Conservation (phyloP, 2,329 filamentous ascomycete species). For the Aspergillus sp. region DNA sequence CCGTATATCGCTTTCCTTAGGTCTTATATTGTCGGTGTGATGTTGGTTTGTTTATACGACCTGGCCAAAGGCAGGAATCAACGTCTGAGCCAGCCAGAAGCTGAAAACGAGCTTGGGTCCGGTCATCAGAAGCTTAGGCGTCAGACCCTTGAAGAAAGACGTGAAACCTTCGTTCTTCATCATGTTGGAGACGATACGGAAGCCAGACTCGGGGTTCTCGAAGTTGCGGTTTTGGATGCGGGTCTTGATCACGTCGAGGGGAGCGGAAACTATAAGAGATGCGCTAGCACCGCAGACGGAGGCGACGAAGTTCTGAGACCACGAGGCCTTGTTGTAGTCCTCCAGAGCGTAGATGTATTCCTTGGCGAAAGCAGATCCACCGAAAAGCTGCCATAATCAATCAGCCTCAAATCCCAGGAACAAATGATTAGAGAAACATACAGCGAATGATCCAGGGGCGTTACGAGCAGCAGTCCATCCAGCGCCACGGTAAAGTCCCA, state of each 20-base stretch:
- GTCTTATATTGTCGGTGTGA: not conserved
- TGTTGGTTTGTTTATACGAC: conserved; percentile 48
- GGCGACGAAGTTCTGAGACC: conserved; percentile 96
- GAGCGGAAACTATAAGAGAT: conserved; percentile 93
- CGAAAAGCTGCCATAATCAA: conserved; percentile 69
- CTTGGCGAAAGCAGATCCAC: conserved; percentile 95
- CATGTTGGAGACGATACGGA: conserved; percentile 92
- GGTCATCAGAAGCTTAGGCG: conserved; percentile 98
- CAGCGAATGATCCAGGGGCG: conserved; percentile 93
- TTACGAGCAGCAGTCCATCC: conserved; percentile 97
- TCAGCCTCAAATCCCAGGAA: conserved; percentile 3
- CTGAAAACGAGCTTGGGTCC: conserved; percentile 98
- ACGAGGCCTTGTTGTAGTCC: conserved; percentile 94
- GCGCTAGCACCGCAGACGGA: conserved; percentile 93
- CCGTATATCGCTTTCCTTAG: conserved; percentile 9
- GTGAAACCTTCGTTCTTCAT: conserved; percentile 79
- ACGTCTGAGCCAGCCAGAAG: conserved; percentile 98
- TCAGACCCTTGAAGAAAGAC: conserved; percentile 96
- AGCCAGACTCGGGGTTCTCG: conserved; percentile 92
- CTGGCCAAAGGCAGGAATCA: conserved; percentile 89
- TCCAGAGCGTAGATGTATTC: conserved; percentile 86
- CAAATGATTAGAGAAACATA: conserved; percentile 51
- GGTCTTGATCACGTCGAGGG: conserved; percentile 96
- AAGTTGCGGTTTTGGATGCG: conserved; percentile 99
- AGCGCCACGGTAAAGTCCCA: conserved; percentile 93